Conservation (phyloP, 106 monocot genomes). For the Iris macrosiphon region DNA sequence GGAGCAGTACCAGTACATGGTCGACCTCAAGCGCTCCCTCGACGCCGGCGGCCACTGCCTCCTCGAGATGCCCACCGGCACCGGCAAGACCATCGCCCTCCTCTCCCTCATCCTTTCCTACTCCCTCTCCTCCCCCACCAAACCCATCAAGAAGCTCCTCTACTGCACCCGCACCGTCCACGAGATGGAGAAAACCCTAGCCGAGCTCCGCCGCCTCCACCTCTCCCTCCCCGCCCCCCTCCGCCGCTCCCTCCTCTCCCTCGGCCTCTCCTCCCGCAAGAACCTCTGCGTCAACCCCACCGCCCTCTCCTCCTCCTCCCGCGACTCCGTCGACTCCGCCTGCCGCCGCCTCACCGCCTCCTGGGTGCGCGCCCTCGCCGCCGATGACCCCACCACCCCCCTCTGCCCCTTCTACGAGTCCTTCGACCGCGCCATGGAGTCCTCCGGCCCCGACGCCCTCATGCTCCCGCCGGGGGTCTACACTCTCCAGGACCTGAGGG, state of each 20-base stretch:
- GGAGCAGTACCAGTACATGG: conserved; percentile 97
- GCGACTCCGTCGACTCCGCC: conserved; percentile 88
- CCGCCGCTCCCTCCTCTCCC: conserved; percentile 46
- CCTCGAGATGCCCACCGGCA: conserved; percentile 99
- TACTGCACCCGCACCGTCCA: conserved; percentile 99
- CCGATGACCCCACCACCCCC: conserved; percentile 35
- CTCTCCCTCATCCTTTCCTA: conserved; percentile 92
- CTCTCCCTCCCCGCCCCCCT: conserved; percentile 23
- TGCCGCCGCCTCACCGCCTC: conserved; percentile 89
- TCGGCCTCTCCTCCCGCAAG: conserved; percentile 88
- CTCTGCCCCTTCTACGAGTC: conserved; percentile 68
- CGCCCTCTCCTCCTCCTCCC: conserved; percentile 50
- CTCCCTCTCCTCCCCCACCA: conserved; percentile 38
- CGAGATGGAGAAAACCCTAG: conserved; percentile 99
- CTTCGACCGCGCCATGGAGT: conserved; percentile 32
- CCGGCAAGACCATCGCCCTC: conserved; percentile 92
- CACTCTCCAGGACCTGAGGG: conserved; percentile 68
- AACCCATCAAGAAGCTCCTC: conserved; percentile 56
- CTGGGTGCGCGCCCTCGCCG: conserved; percentile 78
- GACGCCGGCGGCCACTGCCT: conserved; percentile 93
- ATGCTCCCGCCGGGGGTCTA: conserved; percentile 85
- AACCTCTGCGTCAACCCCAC: conserved; percentile 87
- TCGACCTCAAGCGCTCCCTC: conserved; percentile 85
- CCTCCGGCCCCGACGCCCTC: conserved; percentile 46
- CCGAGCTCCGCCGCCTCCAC: conserved; percentile 84